Evolutionary conservation across 306 rosid genomes (phyloP).

Genomic region (Begonia masoniana): DNA sequence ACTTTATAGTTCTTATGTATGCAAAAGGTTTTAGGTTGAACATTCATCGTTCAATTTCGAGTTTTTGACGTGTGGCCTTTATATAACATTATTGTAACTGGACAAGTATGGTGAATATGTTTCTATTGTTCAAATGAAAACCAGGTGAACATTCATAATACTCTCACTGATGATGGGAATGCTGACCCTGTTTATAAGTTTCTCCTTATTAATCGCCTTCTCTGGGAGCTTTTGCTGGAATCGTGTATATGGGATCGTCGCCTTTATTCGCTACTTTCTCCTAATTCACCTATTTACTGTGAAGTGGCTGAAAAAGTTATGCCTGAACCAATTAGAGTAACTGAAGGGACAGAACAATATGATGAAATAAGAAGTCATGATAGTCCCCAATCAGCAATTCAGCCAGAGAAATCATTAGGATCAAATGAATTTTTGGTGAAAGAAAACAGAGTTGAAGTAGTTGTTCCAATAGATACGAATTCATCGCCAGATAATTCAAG

Average conservation of each 20-base stretch:
- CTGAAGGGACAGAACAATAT: constrained; percentile 8
- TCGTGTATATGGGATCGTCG: constrained; percentile 84
- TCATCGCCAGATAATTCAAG: no score
- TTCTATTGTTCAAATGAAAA: no score
- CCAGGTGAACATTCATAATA: constrained; percentile 45
- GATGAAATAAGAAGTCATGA: constrained; percentile 6
- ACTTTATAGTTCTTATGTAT: no score
- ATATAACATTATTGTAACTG: not conserved
- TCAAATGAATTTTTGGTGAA: constrained; percentile 14
- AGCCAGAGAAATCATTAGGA: constrained; percentile 14
- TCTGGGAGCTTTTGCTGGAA: constrained; percentile 78
- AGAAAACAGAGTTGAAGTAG: no score
- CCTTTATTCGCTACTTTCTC: constrained; percentile 38
- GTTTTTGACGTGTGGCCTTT: no score
- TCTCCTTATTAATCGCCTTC: constrained; percentile 58
- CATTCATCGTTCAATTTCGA: no score
- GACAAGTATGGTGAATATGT: no score
- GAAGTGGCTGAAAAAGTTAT: constrained; percentile 27
- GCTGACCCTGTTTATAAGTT: constrained; percentile 34
- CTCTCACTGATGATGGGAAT: constrained; percentile 34
- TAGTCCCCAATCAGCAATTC: not conserved
- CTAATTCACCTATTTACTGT: constrained; percentile 18
- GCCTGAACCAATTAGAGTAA: constrained; percentile 6
- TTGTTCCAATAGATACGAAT: not conserved
- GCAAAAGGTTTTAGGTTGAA: no score